Evolutionary conservation across 352 stramenopile genomes (phyloP), one percentile per base, ranked within the genome.

Genomic region (Phytophthora pisi): DNA sequence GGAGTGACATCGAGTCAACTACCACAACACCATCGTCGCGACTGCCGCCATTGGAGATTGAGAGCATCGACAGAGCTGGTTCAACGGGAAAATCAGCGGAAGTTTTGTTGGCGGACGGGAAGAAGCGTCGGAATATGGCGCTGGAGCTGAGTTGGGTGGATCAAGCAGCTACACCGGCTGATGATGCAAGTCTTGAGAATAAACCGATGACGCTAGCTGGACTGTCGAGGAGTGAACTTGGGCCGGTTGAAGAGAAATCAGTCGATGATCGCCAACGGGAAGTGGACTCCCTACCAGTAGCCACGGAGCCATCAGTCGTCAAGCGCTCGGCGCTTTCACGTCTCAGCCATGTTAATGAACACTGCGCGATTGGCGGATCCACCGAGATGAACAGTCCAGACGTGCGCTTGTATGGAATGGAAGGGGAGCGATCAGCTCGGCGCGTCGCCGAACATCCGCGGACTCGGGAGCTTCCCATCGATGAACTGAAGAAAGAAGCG

Each of bases 81-180:
- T 6, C 30, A n/a, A 56, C 5, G 49, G 7, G 5, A 40, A n/a
- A 49, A 38, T 5, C 65, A 42, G 30, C 30, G 0, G 28, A 57
- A 15, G 2, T 18, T 46, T 20, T 47, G 9, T 42, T 42, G 40
- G 30, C 5, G 26, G 52, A 65, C 31, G 52, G 23, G 45, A 75
- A 66, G 5, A 64, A 42, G 10, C 52, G 53, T 28, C 60, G 61
- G 24, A 70, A 63, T 46, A 62, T 73, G 63, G 57, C 67, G 5
- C 52, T 70, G 46, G 57, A 72, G 45, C 51, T 74, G 53, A 57
- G 52, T 56, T 78, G 67, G 71, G 57, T 66, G 51, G 57, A 75
- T 54, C 51, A 62, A 57, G 23, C 46, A 50, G 16, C 61, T 36
- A 62, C 54, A 8, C 30, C 13, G 20, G 11, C 30, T 34, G 30